Evolutionary conservation across 2,329 filamentous ascomycete genomes (phyloP).

Genomic region (Aureobasidium sp.): DNA sequence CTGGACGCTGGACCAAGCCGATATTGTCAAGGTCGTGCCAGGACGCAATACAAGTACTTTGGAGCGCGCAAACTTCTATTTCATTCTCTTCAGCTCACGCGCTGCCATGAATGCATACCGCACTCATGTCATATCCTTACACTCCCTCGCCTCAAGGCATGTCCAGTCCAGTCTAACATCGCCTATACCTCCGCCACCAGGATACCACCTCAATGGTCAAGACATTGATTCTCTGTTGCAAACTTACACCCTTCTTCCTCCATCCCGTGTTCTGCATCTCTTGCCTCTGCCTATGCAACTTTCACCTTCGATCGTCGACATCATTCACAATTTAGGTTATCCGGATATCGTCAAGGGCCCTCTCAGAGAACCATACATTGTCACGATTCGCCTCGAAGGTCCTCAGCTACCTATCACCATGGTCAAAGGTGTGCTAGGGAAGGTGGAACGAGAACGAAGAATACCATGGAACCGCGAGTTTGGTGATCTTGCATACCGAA

Average conservation of each 20-base stretch:
- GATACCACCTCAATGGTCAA: constrained; percentile 38
- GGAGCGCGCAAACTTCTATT: constrained; percentile 56
- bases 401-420: constrained; percentile 24
- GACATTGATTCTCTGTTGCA: constrained; percentile 34
- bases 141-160: constrained; percentile 37
- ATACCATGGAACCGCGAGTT: constrained; percentile 16
- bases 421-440: constrained; percentile 16
- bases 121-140: constrained; percentile 44
- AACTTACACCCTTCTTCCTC: constrained; percentile 44
- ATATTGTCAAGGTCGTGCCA: constrained; percentile 53
- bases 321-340: constrained; percentile 31
- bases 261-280: constrained; percentile 19
- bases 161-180: constrained; percentile 34
- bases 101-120: constrained; percentile 56
- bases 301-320: constrained; percentile 20
- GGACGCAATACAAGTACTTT: constrained; percentile 56
- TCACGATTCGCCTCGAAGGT: constrained; percentile 25
- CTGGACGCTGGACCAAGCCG: constrained; percentile 48
- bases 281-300: constrained; percentile 19
- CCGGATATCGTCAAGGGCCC: constrained; percentile 19
- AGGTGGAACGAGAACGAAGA: constrained; percentile 8
- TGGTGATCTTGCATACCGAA: constrained; percentile 15
- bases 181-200: constrained; percentile 34
- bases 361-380: constrained; percentile 24
- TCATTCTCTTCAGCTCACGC: constrained; percentile 56